These are phyloP conservation scores for Vigna mungo DNA, from an alignment of 306 rosid genomes.

Conservation along the genomic window DNA sequence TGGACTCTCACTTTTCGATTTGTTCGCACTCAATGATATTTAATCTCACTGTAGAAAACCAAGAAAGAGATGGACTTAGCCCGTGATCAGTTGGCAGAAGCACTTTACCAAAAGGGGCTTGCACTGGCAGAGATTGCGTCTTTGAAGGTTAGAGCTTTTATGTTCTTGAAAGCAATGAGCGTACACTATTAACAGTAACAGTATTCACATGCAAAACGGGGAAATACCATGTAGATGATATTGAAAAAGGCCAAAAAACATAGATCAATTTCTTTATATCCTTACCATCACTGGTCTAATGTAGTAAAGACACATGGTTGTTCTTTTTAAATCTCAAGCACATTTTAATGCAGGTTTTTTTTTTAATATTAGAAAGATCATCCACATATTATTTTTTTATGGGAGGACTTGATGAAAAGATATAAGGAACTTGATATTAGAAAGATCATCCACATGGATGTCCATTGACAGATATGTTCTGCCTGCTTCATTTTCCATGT, in stretches of 20 bases:
- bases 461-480: background rate
- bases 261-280: background rate
- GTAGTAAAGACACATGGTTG: background rate
- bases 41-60: conserved; percentile 56
- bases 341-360: background rate
- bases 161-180: conserved; percentile 23
- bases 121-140: conserved; percentile 76
- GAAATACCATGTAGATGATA: conserved; percentile 23
- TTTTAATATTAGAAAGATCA: background rate
- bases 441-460: too few relatives aligned
- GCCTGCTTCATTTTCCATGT: conserved; percentile 13
- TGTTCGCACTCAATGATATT: conserved; percentile 30
- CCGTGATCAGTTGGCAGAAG: conserved; percentile 87
- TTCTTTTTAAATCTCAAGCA: background rate
- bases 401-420: background rate
- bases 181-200: background rate
- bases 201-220: conserved; percentile 9
- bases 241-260: background rate
- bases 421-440: background rate
- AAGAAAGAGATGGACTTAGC: conserved; percentile 88
- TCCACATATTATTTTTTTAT: background rate
- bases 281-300: background rate
- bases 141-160: conserved; percentile 64
- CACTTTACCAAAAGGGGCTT: conserved; percentile 90
- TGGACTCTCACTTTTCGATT: conserved; percentile 23